phyloP scores from a whole-genome alignment of 441 rosid genomes.

The Erysimum pusillum region DNA sequence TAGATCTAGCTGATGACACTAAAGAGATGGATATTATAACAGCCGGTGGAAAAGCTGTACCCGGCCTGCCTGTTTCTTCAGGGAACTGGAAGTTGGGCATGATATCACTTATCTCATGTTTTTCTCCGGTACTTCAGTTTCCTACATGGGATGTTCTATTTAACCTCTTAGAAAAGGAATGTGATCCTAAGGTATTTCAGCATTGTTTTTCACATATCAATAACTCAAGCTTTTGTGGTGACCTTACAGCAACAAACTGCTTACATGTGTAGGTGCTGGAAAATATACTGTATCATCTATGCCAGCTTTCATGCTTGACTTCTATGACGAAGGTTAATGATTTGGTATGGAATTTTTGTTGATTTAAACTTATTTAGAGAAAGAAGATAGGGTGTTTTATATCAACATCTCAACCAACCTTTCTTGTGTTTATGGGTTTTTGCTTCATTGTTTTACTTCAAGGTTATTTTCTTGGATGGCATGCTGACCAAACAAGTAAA shows the following conservation, averaged over 20 bases:
- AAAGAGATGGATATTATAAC: conserved; percentile 67
- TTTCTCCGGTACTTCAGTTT: conserved; percentile 63
- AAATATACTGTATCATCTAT: conserved; percentile 66
- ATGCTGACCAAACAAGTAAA: conserved; percentile 61
- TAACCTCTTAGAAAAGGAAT: conserved; percentile 71
- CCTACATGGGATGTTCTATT: conserved; percentile 79
- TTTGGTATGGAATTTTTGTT: conserved; percentile 65
- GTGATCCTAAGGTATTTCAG: conserved; percentile 66
- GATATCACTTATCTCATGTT: conserved; percentile 78
- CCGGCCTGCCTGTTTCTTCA: conserved; percentile 58
- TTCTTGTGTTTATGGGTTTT: conserved; percentile 33
- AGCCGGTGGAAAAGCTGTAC: conserved; percentile 60
- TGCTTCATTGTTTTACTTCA: conserved; percentile 34
- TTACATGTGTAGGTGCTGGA: conserved; percentile 68
- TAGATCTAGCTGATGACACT: conserved; percentile 73
- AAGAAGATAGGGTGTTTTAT: conserved; percentile 19
- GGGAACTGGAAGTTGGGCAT: conserved; percentile 86
- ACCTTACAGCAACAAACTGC: conserved; percentile 40
- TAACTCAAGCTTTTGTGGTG: conserved; percentile 39
- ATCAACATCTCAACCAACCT: conserved; percentile 16
- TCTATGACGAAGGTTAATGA: conserved; percentile 62
- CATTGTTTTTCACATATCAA: conserved; percentile 30
- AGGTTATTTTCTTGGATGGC: conserved; percentile 72
- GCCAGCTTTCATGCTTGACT: conserved; percentile 69
- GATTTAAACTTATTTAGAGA: conserved; percentile 28